Percentiles rank a stretch among this genome's conserved stretches.
Conservation (phyloP, 306 rosid species). For the Prunus armeniaca region DNA sequence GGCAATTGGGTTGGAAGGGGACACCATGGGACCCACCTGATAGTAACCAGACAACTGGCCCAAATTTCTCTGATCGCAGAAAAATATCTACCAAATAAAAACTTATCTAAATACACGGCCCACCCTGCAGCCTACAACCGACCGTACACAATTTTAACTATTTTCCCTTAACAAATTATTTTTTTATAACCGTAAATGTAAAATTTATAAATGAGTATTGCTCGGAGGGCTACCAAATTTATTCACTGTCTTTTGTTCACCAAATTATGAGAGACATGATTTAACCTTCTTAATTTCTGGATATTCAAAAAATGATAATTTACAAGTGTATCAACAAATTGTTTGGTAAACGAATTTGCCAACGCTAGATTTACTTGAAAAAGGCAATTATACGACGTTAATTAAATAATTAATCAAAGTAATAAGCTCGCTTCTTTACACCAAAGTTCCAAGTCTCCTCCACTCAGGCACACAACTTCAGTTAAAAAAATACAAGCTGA, state of each 20-base stretch:
- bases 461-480: too few species aligned
- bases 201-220: not conserved
- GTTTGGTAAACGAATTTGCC: too few species aligned
- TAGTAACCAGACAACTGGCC: not conserved
- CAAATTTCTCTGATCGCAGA: not conserved
- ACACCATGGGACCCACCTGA: conserved; percentile 31
- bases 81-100: not conserved
- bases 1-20: conserved; percentile 56
- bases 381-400: accelerated
- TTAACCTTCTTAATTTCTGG: too few species aligned
- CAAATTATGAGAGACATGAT: not conserved
- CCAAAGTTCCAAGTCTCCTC: too few species aligned
- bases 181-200: not conserved
- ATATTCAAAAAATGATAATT: too few species aligned
- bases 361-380: accelerated
- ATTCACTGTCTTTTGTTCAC: not conserved
- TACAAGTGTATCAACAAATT: too few species aligned
- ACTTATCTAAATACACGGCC: conserved; percentile 12
- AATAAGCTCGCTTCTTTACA: too few species aligned
- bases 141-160: not conserved
- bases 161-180: not conserved
- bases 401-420: accelerated
- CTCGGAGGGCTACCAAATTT: not conserved
- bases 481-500: too few species aligned
- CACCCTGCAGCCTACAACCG: conserved; percentile 21